Evolutionary conservation across 495 filamentous ascomycete species (phyloP), one percentile per base, ranked within the genome.

Genomic region (Melanomma pulvis-pyrius): DNA sequence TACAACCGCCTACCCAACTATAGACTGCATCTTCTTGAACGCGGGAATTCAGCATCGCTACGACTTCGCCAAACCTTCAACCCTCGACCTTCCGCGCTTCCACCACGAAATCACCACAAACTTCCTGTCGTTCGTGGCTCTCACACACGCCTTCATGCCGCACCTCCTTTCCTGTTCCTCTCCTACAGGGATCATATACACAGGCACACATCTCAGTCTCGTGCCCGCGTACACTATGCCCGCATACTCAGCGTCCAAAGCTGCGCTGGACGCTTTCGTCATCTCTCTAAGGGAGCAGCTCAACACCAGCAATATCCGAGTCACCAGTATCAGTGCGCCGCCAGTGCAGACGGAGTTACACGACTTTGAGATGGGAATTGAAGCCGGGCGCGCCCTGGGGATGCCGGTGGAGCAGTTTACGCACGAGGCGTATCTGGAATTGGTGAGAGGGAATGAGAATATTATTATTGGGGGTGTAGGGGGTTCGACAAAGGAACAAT

Each of bases 221-320:
- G 63, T 81, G 11, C 80, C 82, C 0, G 77, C 76, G 1, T 68
- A 69, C 0, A 67, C 68, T n/a, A 66, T 80, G 12, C 70, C 78
- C 0, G 79, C 71, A 1, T 83, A 83, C 66, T 80, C 71, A 0
- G 76, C 78, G 0, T 77, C 78, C 13, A 81, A 81, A 61, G 77
- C 81, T 0, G 82, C 80, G 1, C 67, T 84, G 39, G 79, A 79
- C 46, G 67, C 72, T 1, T 84, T 81, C 69, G 62, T 76, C 17
- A 22, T 70, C 11, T 58, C 58, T 30, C 9, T 70, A 13, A 46
- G 52, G 11, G 56, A 61, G 17, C 56, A 66, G 53, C 29, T 66
- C 12, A 32, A 50, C 2, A 46, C 36, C 3, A 52, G 22, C 34
- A 28, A 36, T 1, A 22, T 55, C 0, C 22, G 41, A 26, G 54